phyloP scores from a whole-genome alignment of 2,329 filamentous ascomycete species.

The Corniculantispora saksenae region DNA sequence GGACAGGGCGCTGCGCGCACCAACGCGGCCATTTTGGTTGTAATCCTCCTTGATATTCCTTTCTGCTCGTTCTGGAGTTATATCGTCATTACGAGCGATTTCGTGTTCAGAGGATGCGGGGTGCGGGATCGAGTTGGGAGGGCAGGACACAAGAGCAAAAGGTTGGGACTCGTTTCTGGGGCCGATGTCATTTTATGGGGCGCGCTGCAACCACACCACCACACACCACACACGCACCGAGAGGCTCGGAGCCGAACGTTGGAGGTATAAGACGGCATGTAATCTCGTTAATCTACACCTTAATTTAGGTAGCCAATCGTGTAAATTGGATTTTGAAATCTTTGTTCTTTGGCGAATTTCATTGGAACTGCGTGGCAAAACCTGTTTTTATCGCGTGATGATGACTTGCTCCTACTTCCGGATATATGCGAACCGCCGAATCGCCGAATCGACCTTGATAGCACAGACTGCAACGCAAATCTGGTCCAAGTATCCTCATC shows the following conservation, averaged over 20 bases:
- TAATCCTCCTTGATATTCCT: too few species aligned
- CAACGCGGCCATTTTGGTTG: background rate
- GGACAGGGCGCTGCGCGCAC: slow-evolving; percentile 8
- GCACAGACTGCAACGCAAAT: background rate
- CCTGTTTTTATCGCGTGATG: too few species aligned
- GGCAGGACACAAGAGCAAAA: too few species aligned
- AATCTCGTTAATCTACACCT: too few species aligned
- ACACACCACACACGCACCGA: background rate
- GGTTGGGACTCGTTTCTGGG: background rate
- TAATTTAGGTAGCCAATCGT: too few species aligned
- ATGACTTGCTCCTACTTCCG: background rate
- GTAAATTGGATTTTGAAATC: too few species aligned
- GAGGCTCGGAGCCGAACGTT: slow-evolving; percentile 11
- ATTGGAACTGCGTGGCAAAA: background rate
- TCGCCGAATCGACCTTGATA: background rate
- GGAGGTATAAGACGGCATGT: too few species aligned
- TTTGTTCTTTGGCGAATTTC: too few species aligned
- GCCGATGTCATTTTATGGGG: slow-evolving; percentile 19
- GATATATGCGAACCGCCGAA: slow-evolving; percentile 6
- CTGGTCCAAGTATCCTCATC: background rate
- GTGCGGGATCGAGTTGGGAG: background rate
- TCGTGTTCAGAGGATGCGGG: background rate
- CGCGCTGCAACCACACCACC: background rate
- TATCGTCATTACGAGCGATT: background rate
- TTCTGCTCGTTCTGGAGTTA: background rate